A percentile compares a stretch with the other conserved stretches of the same genome.
These are phyloP conservation scores for Pseudisothecium myosuroides DNA, from an alignment of 225 moss, liverwort and hornwort genomes.

Conservation along the genomic window DNA sequence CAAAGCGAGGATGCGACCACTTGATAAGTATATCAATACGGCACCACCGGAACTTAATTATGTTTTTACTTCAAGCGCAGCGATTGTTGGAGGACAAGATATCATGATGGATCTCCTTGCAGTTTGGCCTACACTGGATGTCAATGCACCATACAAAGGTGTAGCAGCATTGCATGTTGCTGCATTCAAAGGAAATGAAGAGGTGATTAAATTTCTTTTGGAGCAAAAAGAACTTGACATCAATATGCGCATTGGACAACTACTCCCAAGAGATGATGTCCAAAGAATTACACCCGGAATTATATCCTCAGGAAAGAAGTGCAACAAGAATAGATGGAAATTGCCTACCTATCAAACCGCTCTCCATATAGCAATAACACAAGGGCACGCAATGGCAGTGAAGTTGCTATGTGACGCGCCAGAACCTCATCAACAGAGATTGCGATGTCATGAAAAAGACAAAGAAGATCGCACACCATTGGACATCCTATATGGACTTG, in stretches of 20 bases:
- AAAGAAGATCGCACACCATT: not conserved
- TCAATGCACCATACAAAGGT: not conserved
- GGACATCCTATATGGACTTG: not conserved
- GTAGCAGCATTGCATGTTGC: not conserved
- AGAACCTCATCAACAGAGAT: not conserved
- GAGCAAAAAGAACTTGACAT: fast-evolving
- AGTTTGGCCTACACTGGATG: not conserved
- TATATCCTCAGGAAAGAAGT: not conserved
- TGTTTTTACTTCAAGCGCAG: not conserved
- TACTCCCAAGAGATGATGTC: no score
- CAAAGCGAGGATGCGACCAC: no score
- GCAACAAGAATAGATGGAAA: not conserved
- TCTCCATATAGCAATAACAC: not conserved
- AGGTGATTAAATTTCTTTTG: not conserved
- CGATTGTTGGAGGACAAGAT: fast-evolving
- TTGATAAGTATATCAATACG: no score
- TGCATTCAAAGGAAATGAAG: not conserved
- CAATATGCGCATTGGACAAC: not conserved
- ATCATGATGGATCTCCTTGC: not conserved
- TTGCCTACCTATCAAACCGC: not conserved
- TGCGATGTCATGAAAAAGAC: not conserved
- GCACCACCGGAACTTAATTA: not conserved
- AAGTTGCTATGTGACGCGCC: not conserved
- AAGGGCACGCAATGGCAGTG: not conserved
- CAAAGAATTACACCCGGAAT: no score